Percentiles rank a stretch among this genome's conserved stretches.
Conservation (phyloP, 2,329 filamentous ascomycete species). For the Fusarium penzigii region DNA sequence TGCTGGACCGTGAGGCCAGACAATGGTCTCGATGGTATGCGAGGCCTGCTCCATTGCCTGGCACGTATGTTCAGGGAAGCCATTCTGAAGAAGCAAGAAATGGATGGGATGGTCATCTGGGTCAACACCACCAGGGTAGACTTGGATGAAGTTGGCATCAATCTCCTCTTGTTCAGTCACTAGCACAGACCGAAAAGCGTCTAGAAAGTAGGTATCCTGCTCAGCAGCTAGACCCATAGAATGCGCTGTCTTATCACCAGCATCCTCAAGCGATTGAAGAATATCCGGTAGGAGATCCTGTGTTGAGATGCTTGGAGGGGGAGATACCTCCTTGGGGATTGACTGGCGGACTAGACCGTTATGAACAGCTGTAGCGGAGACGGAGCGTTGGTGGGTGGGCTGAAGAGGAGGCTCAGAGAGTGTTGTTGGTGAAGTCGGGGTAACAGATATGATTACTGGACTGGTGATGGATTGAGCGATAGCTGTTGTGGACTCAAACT, state of each 20-base stretch:
- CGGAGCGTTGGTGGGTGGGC: conserved; percentile 6
- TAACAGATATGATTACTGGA: conserved; percentile 8
- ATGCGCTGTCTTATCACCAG: conserved; percentile 43
- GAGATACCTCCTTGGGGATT: neutral
- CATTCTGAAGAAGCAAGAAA: conserved; percentile 46
- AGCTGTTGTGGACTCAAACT: neutral
- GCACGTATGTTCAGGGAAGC: conserved; percentile 46
- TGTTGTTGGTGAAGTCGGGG: conserved; percentile 16
- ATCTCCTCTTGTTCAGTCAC: conserved; percentile 46
- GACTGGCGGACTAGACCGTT: conserved; percentile 24
- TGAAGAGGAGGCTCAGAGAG: conserved; percentile 4
- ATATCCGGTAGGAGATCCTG: conserved; percentile 10
- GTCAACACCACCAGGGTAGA: conserved; percentile 37
- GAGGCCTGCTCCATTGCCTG: conserved; percentile 40
- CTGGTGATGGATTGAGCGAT: neutral
- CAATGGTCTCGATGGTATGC: conserved; percentile 43
- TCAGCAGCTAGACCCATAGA: conserved; percentile 47
- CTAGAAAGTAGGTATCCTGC: conserved; percentile 48
- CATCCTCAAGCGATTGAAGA: conserved; percentile 44
- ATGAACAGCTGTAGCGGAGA: conserved; percentile 27
- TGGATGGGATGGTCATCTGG: conserved; percentile 44
- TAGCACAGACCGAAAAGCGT: conserved; percentile 48
- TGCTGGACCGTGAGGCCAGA: conserved; percentile 41
- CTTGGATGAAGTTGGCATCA: conserved; percentile 46
- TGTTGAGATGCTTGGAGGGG: conserved; percentile 4